Evolutionary conservation across 1,284 basidiomycete species (phyloP), one percentile per base, ranked within the genome.

Genomic region (Meira miltonrushii): DNA sequence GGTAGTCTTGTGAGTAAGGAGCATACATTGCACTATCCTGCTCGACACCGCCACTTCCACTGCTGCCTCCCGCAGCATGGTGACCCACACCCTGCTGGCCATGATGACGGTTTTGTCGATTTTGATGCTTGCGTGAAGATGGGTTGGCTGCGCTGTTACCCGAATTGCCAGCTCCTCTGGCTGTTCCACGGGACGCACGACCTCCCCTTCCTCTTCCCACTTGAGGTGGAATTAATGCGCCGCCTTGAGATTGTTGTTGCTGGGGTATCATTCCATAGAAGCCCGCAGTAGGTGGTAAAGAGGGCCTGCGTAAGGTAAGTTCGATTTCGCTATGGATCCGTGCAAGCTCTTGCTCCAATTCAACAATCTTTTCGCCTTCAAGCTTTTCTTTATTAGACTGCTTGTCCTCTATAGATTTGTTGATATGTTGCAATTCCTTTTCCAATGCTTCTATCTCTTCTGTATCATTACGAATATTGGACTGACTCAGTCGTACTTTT

Each of bases 261-360:
- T 13, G 12, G 5, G 46, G 17, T 5, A 6, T 12, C 17, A 21
- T 48, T 43, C 41, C 41, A 23, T 48, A 48, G 5, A 13, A 15
- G 21, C 25, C 17, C 17, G 17, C 21, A 13, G 46, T 13, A 13
- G 13, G 46, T 25, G 17, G 46, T 21, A 23, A 13, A 48, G 46
- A 13, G 12, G 46, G 51, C 57, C 15, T 65, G 51, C 5, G 57
- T 55, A 9, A 60, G 40, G 7, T 64, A 59, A 54, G 63, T 65
- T 39, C 65, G 57, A 50, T 67, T 44, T 47, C 62, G 53, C 12
- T 12, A 8, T 48, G 17, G 12, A 48, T 23, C 5, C 46, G 17
- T 48, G 17, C 17, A 39, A 71, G 59, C 49, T 68, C 65, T 48
- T 63, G 65, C 28, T 71, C 67, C 12, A 66, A 55, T 1, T 56